Percentiles rank a stretch among this genome's conserved stretches.
Conservation (phyloP, 2,329 filamentous ascomycete genomes). For the Colletotrichum sp. region DNA sequence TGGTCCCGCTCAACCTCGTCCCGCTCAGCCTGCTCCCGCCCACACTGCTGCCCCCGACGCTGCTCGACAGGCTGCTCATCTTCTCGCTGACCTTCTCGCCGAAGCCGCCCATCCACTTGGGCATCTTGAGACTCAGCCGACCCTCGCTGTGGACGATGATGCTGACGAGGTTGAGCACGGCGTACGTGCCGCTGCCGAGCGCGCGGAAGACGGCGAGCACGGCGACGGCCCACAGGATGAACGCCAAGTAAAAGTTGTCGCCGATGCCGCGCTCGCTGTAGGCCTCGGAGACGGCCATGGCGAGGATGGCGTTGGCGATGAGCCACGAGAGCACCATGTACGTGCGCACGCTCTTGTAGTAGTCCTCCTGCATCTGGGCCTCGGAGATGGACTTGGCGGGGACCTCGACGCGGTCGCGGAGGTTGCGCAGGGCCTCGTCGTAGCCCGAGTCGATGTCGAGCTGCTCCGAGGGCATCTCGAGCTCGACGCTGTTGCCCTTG, state of each 20-base stretch:
- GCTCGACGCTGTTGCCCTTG: conserved; percentile 79
- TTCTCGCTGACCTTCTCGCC: conserved; percentile 52
- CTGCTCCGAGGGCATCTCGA: conserved; percentile 98
- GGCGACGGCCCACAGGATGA: conserved; percentile 93
- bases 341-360: conserved; percentile 95
- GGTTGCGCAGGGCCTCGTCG: conserved; percentile 94
- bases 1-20: conserved; percentile 24
- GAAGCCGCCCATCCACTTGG: conserved; percentile 54
- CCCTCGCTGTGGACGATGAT: conserved; percentile 87
- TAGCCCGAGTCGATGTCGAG: conserved; percentile 98
- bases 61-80: conserved; percentile 55
- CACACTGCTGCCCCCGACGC: conserved; percentile 36
- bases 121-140: conserved; percentile 59
- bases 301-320: conserved; percentile 87
- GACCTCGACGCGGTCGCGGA: conserved; percentile 91
- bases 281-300: conserved; percentile 89
- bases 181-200: conserved; percentile 80
- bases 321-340: conserved; percentile 99
- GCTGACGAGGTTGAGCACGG: conserved; percentile 83
- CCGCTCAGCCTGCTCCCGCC: conserved; percentile 23
- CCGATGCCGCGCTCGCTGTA: conserved; percentile 76
- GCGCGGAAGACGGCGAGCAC: conserved; percentile 86
- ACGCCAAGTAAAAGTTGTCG: conserved; percentile 87
- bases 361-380: conserved; percentile 92
- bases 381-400: conserved; percentile 67